A percentile compares a stretch with the other conserved stretches of the same genome.
Evolutionary conservation across 208 protist species (phyloP).

Genomic region (Tritrichomonas musculus): DNA sequence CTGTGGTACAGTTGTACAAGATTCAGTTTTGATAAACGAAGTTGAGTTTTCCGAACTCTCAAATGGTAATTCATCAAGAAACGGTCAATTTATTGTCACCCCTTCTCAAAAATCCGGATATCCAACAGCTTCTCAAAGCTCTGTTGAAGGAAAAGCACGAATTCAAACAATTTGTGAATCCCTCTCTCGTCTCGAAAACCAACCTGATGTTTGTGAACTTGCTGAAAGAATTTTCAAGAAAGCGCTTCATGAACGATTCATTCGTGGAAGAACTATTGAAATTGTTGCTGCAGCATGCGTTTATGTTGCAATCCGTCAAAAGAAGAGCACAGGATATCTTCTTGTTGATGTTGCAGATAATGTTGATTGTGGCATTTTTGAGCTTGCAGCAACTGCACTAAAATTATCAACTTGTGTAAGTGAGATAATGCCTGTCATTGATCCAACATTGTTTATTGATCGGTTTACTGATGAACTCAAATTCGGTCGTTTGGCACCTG

Average conservation of each 20-base stretch:
- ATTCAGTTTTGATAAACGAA: not conserved
- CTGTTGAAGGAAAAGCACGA: not conserved
- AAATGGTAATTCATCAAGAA: not conserved
- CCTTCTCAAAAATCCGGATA: not conserved
- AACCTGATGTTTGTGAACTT: not conserved
- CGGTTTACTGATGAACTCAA: constrained; percentile 3
- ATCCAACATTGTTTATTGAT: not conserved
- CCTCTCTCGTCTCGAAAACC: not conserved
- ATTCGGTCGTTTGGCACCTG: not conserved
- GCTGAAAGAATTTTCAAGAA: not conserved
- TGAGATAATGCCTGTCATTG: not conserved
- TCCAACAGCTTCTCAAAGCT: not conserved
- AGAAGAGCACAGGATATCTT: not conserved
- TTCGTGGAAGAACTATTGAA: not conserved
- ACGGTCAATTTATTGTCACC: not conserved
- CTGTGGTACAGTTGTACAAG: not conserved
- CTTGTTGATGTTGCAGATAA: not conserved
- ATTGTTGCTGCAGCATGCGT: not conserved
- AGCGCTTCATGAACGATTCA: not conserved
- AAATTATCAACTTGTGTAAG: not conserved
- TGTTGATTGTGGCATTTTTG: not conserved
- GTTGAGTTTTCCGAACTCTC: not conserved
- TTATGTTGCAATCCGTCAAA: constrained; percentile 24
- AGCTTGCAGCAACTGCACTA: not conserved
- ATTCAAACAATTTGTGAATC: constrained; percentile 6